Base-by-base conservation (phyloP, 306 rosid species). In the Cicer chorassanicum region DNA sequence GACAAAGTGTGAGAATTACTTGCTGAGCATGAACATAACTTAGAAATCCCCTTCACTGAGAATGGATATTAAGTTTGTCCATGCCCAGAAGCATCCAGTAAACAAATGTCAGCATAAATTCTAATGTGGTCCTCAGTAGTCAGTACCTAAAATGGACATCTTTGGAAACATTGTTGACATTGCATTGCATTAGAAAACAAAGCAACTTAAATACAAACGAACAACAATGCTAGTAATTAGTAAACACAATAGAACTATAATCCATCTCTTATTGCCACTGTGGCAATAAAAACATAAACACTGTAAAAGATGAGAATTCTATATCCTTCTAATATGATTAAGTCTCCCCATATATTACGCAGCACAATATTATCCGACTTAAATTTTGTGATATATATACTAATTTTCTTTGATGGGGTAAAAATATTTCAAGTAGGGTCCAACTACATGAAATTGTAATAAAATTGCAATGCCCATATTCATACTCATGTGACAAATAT, bases 1-100 rank as follows among this genome's bases (percentile, higher is more conserved):
- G 29, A 77, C 7, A 46, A 46, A 51, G 67, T 45, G 16, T 66
- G 72, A 77, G 65, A 64, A 73, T 45, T 70, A 43, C 66, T 62
- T 8, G 13, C 44, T 11, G 44, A 72, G 44, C 68, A 50, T 8
- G 48, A 55, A 39, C 15, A 49, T 41, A 65, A 54, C 41, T 34
- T 73, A 49, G 53, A 75, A 39, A 70, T 65, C 21, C 65, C 59
- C 46, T 69, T 55, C 73, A 56, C 42, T 29, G 56, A 74, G 44
- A 66, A 55, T 24, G 38, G 14, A 57, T 12, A 59, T 66, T 48
- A 59, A 82, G 44, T 79, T 70, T 73, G 38, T 8, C 2, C 62
- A 48, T 6, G 15, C 21, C 46, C 16, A 55, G 19, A 68, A 42
- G 38, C 10, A 48, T 6, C 42, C 29, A 70, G 67, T 38, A 46